phyloP scores from a whole-genome alignment of 202 grass and related monocot genomes.

The Saccharum hybrid region DNA sequence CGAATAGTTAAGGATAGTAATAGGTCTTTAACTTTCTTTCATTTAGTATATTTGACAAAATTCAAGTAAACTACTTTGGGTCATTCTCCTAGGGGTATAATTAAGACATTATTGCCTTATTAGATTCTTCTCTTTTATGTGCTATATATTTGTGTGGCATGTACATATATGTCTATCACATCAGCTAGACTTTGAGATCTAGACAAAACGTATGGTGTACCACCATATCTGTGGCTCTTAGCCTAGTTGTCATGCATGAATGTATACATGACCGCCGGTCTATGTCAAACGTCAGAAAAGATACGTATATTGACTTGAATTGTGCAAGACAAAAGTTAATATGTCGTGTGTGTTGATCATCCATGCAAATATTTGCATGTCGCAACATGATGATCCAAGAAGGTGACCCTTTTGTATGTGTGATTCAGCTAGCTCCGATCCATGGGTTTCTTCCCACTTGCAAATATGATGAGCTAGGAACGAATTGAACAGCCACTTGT shows the following conservation, averaged over 20 bases:
- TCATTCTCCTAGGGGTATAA: background rate
- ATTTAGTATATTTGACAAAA: no score
- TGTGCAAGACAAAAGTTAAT: conserved; percentile 13
- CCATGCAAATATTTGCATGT: background rate
- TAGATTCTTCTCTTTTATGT: background rate
- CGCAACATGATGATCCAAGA: background rate
- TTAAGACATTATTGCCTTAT: background rate
- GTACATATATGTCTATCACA: background rate
- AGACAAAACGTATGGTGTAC: background rate
- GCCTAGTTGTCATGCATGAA: background rate
- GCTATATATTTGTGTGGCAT: background rate
- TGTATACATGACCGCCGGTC: background rate
- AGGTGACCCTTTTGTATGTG: background rate
- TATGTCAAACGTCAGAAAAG: conserved; percentile 6
- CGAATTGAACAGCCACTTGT: background rate
- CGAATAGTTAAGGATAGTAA: no score
- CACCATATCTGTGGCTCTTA: background rate
- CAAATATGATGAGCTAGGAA: background rate
- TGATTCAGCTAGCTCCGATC: background rate
- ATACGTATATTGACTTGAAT: conserved; percentile 24
- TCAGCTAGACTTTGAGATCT: background rate
- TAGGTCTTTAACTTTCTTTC: no score
- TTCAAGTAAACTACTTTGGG: no score
- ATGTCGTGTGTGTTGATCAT: background rate
- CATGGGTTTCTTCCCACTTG: background rate